These are phyloP conservation scores for Aureobasidium subglaciale DNA, from an alignment of 2,329 filamentous ascomycete species.

Conservation along the genomic window DNA sequence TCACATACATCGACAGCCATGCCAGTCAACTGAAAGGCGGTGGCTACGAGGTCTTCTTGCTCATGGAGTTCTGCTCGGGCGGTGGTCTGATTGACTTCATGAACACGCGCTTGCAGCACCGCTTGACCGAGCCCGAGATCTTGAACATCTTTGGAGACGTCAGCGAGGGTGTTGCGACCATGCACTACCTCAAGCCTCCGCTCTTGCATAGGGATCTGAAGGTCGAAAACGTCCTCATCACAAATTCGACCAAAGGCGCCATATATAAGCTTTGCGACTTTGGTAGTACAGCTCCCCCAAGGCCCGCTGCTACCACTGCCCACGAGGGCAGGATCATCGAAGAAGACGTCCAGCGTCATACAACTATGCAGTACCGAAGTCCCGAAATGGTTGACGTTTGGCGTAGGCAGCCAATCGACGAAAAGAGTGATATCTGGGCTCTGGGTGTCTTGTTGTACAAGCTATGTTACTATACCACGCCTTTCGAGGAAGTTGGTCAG, in stretches of 20 bases:
- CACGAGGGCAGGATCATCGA: slow-evolving; percentile 88
- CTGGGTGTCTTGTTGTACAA: slow-evolving; percentile 94
- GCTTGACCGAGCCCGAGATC: slow-evolving; percentile 94
- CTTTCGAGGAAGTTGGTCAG: slow-evolving; percentile 95
- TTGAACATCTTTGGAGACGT: slow-evolving; percentile 95
- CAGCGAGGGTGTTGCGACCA: slow-evolving; percentile 91
- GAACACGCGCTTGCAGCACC: slow-evolving; percentile 95
- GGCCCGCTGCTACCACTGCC: slow-evolving; percentile 76
- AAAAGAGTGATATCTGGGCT: slow-evolving; percentile 98
- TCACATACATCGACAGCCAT: slow-evolving; percentile 97
- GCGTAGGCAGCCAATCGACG: slow-evolving; percentile 89
- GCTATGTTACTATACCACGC: slow-evolving; percentile 97
- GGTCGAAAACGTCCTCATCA: slow-evolving; percentile 95
- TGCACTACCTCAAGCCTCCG: slow-evolving; percentile 96
- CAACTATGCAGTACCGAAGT: slow-evolving; percentile 92
- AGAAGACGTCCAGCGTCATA: slow-evolving; percentile 94
- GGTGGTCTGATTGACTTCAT: slow-evolving; percentile 98
- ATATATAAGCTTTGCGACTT: slow-evolving; percentile 98
- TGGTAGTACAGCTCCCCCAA: slow-evolving; percentile 78
- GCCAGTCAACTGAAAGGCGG: slow-evolving; percentile 87
- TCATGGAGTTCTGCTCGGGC: slow-evolving; percentile 96
- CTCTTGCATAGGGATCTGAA: slow-evolving; percentile 91
- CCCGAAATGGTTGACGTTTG: slow-evolving; percentile 99
- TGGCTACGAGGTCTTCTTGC: slow-evolving; percentile 93
- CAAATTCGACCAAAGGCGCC: slow-evolving; percentile 49